Base-by-base conservation (phyloP, 805 yeast genomes). In the Barnettozyma pratensis region DNA sequence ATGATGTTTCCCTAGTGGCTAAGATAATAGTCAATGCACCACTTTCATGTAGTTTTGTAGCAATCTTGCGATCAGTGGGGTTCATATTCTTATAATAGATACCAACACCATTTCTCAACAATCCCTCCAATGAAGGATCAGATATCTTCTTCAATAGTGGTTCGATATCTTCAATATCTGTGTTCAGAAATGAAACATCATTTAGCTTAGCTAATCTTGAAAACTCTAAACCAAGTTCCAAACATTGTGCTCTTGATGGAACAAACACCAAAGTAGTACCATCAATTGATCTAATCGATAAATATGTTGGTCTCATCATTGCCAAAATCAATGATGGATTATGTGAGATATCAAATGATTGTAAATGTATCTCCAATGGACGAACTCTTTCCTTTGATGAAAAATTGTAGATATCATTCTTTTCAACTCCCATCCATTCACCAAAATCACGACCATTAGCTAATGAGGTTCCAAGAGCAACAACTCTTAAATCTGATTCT, bases 371-470 rank as follows among this genome's bases (percentile, higher is more conserved):
- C 47, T 76, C 79, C 11, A 88, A 56, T 4, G 86, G 80, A 39
- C 68, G 61, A 7, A 71, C 68, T 48, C 92, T 71, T 40, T 81
- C 83, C 44, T 69, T 69, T 0, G 95, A 82, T 14, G 80, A 75
- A 61, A 85, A 90, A 58, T 89, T 90, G 69, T 73, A 88, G 6
- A 83, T 72, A 43, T 80, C 72, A 25, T 65, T 69, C 57, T 80
- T 83, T 1, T 74, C 56, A 28, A 85, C 83, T 2, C 94, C 96
- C 30, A 94, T 65, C 97, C 98, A 94, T 46, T 84, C 87, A 1
- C 87, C 92, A 49, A 91, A 66, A 54, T 88, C 96, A 45, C 79
- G 73, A 4, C 85, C 87, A 59, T 83, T 86, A 0, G 94, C 80
- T 37, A 92, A 63, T 2, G 96, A 80, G 1, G 80, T 73, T 0